phyloP scores from a whole-genome alignment of 495 filamentous ascomycete species.

The Trypethelium eluteriae region DNA sequence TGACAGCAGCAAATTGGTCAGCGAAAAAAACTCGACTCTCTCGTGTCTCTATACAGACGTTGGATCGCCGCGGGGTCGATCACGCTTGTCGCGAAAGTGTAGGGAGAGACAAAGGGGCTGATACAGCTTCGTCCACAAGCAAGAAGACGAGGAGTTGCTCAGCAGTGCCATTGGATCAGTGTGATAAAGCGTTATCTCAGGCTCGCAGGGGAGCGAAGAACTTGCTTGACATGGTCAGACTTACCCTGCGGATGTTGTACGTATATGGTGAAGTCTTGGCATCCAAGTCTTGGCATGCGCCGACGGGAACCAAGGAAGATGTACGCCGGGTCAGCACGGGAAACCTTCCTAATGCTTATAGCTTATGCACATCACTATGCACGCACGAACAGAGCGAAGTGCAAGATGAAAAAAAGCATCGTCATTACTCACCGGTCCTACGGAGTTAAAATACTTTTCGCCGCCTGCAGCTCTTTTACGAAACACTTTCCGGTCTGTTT shows the following conservation, averaged over 20 bases:
- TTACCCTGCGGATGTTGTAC: not conserved
- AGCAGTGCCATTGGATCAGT: conserved; percentile 3
- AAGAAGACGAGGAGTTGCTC: not conserved
- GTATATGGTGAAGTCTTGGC: conserved; percentile 3
- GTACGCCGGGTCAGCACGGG: not conserved
- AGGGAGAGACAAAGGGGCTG: not conserved
- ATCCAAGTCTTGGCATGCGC: conserved; percentile 3
- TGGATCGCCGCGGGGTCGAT: not conserved
- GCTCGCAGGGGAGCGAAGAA: not conserved
- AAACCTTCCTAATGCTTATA: too few species aligned
- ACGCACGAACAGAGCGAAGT: too few species aligned
- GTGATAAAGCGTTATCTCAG: not conserved
- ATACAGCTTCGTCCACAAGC: not conserved
- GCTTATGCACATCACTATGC: too few species aligned
- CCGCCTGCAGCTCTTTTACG: too few species aligned
- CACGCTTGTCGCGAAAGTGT: not conserved
- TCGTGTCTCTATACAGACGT: not conserved
- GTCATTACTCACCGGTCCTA: too few species aligned
- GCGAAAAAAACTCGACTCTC: not conserved
- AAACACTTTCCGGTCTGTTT: too few species aligned
- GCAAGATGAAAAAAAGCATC: too few species aligned
- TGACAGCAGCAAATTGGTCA: not conserved
- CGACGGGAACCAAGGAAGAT: not conserved
- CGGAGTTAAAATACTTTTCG: too few species aligned
- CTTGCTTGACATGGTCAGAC: conserved; percentile 6